Base-by-base conservation (phyloP, 176 grass and related monocot species). In the Triticum timopheevii region DNA sequence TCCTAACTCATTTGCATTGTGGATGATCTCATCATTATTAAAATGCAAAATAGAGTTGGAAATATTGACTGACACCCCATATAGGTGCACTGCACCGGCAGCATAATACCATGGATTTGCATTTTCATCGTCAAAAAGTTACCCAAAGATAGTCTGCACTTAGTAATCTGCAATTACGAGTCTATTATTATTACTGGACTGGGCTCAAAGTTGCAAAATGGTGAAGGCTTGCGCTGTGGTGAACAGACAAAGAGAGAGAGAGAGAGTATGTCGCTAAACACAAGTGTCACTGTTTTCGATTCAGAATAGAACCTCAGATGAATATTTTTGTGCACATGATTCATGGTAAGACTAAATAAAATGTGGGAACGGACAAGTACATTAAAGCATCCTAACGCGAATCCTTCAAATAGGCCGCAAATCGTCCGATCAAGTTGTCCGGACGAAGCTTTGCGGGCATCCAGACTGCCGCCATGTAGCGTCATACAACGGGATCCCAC, bases 211-310 rank as follows among this genome's bases (percentile, higher is more conserved):
- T 62, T 69, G 50, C 17, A 71, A 75, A 70, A 16, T 50, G 5
- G 76, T 28, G 71, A 84, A 65, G 28, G 20, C 72, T 98, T 84
- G 93, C 89, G 90, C 42, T 83, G 87, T 24, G 85, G 95, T 81
- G 91, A 92, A 52, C 80, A 83, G 13, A 86, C 84, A 84, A 87
- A 78, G 34, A 84, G 91, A 98, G 31, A 83, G 89, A 52, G 86
- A n/a, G n/a, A 28, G 28, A 28, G 28, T 84, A 92, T 89, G 79
- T 67, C 68, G 77, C 87, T 93, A 87, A 87, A 95, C 87, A 62
- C 91, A 92, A 27, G 2, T 28, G 24, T 77, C 52, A 30, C 13
- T 68, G 45, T 81, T 61, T 50, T 85, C n/a, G 69, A 65, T 86
- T 81, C 15, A 58, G n/a, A 15, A 45, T 39, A 85, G 42, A 85